Conservation (phyloP, 805 yeast species). For the Grigorovia yakushimaensis region DNA sequence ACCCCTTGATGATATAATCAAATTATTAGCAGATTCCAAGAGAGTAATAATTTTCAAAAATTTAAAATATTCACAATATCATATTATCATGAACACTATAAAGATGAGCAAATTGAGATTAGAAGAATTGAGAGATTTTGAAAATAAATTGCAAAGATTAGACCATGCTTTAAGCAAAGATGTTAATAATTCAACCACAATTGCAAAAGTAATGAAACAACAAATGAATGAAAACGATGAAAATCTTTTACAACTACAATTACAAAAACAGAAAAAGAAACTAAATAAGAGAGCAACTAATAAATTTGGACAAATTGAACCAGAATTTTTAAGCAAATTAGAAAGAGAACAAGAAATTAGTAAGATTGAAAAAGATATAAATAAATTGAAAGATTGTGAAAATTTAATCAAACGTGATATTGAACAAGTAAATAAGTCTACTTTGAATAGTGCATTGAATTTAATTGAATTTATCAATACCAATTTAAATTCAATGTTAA, state of each 20-base stretch:
- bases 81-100: constrained; percentile 33
- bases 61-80: constrained; percentile 43
- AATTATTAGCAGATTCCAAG: constrained; percentile 27
- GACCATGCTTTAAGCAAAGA: constrained; percentile 29
- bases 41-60: constrained; percentile 51
- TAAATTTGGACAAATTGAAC: constrained; percentile 17
- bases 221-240: constrained; percentile 1
- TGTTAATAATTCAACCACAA: constrained; percentile 14
- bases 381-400: constrained; percentile 33
- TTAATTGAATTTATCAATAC: constrained; percentile 21
- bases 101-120: constrained; percentile 27
- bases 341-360: constrained; percentile 32
- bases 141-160: constrained; percentile 22
- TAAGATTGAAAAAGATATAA: constrained; percentile 29
- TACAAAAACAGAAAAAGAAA: constrained; percentile 7
- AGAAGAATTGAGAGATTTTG: constrained; percentile 27
- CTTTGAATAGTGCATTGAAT: constrained; percentile 23
- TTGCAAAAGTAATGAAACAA: background rate
- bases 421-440: constrained; percentile 28
- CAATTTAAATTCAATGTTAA: constrained; percentile 25
- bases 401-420: constrained; percentile 30
- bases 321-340: constrained; percentile 25
- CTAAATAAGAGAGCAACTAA: constrained; percentile 5
- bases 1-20: constrained; percentile 30
- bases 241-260: constrained; percentile 8